Evolutionary conservation across 371 early-diverging fungal species (phyloP).

Genomic region (Mucor saturninus): DNA sequence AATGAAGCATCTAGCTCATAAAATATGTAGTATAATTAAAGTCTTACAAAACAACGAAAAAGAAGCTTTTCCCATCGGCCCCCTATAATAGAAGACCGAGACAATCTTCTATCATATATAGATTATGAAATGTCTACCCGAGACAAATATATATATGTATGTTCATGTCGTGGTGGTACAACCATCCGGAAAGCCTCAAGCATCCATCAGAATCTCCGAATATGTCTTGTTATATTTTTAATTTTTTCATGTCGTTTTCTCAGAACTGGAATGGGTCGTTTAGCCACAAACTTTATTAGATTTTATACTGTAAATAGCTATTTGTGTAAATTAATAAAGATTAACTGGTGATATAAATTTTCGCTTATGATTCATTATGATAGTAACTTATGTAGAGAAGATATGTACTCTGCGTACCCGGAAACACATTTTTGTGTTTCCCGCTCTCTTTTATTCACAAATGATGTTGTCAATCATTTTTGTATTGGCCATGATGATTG

Average conservation of each 20-base stretch:
- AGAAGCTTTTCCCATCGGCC: neutral
- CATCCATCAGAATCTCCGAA: neutral
- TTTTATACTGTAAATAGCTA: no score
- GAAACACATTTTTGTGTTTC: slow-evolving; percentile 6
- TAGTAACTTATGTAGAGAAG: neutral
- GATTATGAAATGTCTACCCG: neutral
- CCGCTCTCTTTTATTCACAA: neutral
- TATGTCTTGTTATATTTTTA: neutral
- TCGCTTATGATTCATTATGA: neutral
- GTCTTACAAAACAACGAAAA: neutral
- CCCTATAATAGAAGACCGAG: neutral
- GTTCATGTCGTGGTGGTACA: slow-evolving; percentile 9
- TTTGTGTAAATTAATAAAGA: neutral
- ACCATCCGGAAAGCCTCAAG: neutral
- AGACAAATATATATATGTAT: slow-evolving; percentile 10
- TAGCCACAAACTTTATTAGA: no score
- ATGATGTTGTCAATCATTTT: neutral
- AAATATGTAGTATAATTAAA: slow-evolving; percentile 1
- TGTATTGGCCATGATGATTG: neutral
- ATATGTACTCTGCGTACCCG: neutral
- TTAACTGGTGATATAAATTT: neutral
- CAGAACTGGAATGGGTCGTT: no score
- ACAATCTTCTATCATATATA: neutral
- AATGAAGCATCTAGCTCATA: neutral
- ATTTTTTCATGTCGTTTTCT: neutral